Base-by-base conservation (phyloP, 495 filamentous ascomycete genomes). In the Aspergillus hancockii region DNA sequence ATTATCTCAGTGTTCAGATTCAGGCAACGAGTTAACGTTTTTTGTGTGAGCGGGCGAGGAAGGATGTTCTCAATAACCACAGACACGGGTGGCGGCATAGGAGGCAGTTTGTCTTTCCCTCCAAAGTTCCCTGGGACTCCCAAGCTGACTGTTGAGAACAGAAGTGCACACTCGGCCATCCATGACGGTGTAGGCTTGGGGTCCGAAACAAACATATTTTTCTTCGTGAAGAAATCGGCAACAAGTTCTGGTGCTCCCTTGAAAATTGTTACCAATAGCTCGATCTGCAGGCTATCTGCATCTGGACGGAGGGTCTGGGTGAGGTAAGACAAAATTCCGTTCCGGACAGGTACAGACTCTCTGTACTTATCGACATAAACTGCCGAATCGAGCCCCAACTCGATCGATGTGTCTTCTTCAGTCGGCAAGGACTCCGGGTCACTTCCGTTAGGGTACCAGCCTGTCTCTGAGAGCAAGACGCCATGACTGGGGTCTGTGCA, bases 161-260 rank as follows among this genome's bases (percentile, higher is more conserved):
- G 73, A 54, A 98, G 90, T 0, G 91, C 82, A 3, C 90, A 92
- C 67, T 93, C 97, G 19, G 93, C 92, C 63, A 98, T 88, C 94
- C 94, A 99, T 4, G 93, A 93, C 0, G 90, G 81, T 1, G 91
- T 91, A 10, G 92, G 79, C 65, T 97, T 98, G 0, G 94, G 93
- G 25, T 97, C 95, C 51, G 95, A 90, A 4, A 85, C 81, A 70
- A 98, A 96, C 64, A 85, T 82, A 43, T 85, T 87, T 69, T 88
- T 91, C 67, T 83, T 85, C 51, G 83, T 78, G 63, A 96, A 98
- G 69, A 92, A 97, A 63, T 89, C 83, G 12, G 91, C 86, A 6
- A 96, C 83, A 19, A 97, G 75, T 69, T 97, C 93, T 7, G 94
- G 93, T 2, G 88, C 88, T 16, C 83, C 81, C 65, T 83, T 82